phyloP scores from a whole-genome alignment of 257 asterid genomes.

The Solanum pinnatisectum region DNA sequence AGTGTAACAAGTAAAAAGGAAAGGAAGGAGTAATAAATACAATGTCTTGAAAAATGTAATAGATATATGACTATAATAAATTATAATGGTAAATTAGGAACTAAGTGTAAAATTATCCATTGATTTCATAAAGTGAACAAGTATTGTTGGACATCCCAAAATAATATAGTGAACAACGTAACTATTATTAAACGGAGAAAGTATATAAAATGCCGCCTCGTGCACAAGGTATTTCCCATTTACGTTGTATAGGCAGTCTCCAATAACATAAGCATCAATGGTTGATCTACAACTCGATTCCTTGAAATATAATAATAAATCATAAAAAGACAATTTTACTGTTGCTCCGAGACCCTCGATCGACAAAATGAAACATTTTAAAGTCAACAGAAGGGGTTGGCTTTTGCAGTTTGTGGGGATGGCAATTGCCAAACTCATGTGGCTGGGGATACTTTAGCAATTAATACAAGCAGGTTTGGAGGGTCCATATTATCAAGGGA shows the following conservation, averaged over 20 bases:
- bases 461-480: neutral
- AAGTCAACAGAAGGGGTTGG: neutral
- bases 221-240: neutral
- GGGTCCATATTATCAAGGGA: neutral
- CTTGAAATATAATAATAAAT: neutral
- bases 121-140: too few species aligned
- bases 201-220: neutral
- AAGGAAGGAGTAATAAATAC: too few species aligned
- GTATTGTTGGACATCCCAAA: too few species aligned
- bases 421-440: neutral
- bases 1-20: too few species aligned
- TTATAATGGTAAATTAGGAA: too few species aligned
- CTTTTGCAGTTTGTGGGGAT: neutral
- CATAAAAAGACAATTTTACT: neutral
- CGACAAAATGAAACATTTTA: neutral
- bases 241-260: neutral
- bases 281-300: neutral
- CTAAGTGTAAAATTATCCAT: too few species aligned
- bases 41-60: too few species aligned
- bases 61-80: too few species aligned
- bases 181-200: too few species aligned
- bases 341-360: accelerated
- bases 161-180: too few species aligned
- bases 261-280: neutral
- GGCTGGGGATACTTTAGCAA: neutral